These are phyloP conservation scores for Rhynchosporium secalis DNA, from an alignment of 2,329 filamentous ascomycete genomes.

Conservation along the genomic window DNA sequence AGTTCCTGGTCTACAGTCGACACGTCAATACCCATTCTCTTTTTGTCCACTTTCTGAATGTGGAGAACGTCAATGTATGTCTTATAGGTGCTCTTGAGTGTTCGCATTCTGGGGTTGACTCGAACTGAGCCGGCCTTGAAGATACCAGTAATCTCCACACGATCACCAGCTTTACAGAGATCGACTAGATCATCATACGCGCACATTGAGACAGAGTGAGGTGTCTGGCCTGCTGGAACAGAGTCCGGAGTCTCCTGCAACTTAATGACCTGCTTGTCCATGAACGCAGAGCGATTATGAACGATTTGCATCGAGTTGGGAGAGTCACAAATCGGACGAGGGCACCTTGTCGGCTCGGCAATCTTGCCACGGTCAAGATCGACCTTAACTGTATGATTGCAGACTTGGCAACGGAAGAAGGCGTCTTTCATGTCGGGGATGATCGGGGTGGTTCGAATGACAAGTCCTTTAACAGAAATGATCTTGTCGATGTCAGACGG, in stretches of 20 bases:
- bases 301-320: conserved; percentile 98
- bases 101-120: conserved; percentile 88
- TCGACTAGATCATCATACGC: conserved; percentile 97
- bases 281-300: conserved; percentile 91
- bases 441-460: conserved; percentile 92
- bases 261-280: conserved; percentile 98
- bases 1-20: conserved; percentile 85
- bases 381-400: conserved; percentile 86
- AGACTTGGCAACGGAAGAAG: conserved; percentile 94
- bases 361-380: conserved; percentile 96
- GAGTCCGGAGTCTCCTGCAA: conserved; percentile 95
- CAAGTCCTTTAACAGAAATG: conserved; percentile 90
- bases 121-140: conserved; percentile 94
- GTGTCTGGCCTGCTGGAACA: conserved; percentile 92
- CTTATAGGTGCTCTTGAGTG: conserved; percentile 95
- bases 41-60: conserved; percentile 95
- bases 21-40: conserved; percentile 85
- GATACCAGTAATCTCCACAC: conserved; percentile 92
- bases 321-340: conserved; percentile 75
- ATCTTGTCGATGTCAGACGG: conserved; percentile 96
- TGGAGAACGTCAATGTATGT: conserved; percentile 96
- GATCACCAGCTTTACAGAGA: conserved; percentile 95
- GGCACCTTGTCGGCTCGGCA: conserved; percentile 87
- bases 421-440: conserved; percentile 99
- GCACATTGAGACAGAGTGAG: conserved; percentile 93